These are phyloP conservation scores for Metschnikowia amazonensis DNA, from an alignment of 805 yeast species.

Conservation along the genomic window DNA sequence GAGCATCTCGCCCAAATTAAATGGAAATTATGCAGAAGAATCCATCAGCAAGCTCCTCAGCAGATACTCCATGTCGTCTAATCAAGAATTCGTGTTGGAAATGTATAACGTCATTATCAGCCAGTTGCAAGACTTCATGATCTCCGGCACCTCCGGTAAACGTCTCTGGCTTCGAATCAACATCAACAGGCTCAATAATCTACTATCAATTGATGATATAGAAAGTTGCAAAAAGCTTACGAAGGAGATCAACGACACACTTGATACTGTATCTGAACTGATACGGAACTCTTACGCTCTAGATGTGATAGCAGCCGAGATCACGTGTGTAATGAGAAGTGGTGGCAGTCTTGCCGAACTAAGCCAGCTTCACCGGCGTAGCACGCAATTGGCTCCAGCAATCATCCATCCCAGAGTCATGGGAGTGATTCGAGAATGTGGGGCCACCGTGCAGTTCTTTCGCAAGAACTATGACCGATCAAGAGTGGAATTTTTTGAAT, in stretches of 20 bases:
- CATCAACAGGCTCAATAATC: conserved; percentile 40
- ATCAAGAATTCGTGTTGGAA: conserved; percentile 26
- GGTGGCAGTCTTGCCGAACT: conserved; percentile 35
- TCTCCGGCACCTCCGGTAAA: conserved; percentile 18
- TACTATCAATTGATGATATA: conserved; percentile 28
- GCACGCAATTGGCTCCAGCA: conserved; percentile 46
- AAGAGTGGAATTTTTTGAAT: conserved; percentile 56
- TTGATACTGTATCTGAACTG: conserved; percentile 41
- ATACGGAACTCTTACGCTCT: conserved; percentile 46
- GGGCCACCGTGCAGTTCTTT: conserved; percentile 64
- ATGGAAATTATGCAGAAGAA: conserved; percentile 37
- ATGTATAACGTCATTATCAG: conserved; percentile 31
- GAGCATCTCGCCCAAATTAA: conserved; percentile 24
- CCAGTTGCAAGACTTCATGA: conserved; percentile 20
- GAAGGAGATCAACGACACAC: conserved; percentile 32
- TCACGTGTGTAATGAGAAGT: conserved; percentile 44
- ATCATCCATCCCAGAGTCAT: conserved; percentile 72
- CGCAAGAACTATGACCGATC: conserved; percentile 58
- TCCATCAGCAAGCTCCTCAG: conserved; percentile 34
- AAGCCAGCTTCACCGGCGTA: conserved; percentile 45
- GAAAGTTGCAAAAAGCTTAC: conserved; percentile 35
- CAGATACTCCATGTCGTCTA: conserved; percentile 29
- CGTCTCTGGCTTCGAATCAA: conserved; percentile 48
- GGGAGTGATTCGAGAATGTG: conserved; percentile 75
- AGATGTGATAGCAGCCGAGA: conserved; percentile 66